Evolutionary conservation across 805 yeast genomes (phyloP), one percentile per base, ranked within the genome.

Genomic region (Tetrapisispora phaffii): DNA sequence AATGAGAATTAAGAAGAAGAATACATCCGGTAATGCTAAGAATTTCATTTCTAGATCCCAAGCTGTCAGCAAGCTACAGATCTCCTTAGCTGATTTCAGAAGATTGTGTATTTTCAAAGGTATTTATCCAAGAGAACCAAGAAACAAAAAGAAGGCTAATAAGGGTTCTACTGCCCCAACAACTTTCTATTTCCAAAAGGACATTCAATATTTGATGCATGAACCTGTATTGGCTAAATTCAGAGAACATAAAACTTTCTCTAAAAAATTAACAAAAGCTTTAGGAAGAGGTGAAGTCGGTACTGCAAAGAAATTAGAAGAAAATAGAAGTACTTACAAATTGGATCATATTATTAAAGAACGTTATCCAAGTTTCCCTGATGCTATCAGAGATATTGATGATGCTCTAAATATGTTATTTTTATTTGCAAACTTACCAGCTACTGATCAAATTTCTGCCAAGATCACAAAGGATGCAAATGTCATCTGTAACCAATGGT

Each of bases 41-140:
- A 85, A 87, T 67, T 93, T 82, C 68, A 75, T 93, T 61, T 89
- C 97, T 39, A 78, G 98, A 68, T 82, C 96, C 0, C 96, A 87
- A 65, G 98, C 98, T 5, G 82, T 93, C 41, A 81, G 82, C 67
- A 87, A 82, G 63, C 72, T 93, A 50, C 98, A 93, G 68, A 83
- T 93, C 24, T 84, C 97, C 2, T 73, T 93, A 41, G 97, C 97
- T 12, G 98, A 93, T 69, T 93, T 93, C 77, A 80, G 96, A 70
- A 80, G 98, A 60, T 75, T 93, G 61, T 93, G 98, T 75, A 93
- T 93, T 63, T 87, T 93, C 75, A 93, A 93, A 67, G 98, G 98
- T 43, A 89, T 93, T 52, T 93, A 87, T 63, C 98, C 98, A 44
- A 79, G 98, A 64, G 97, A 88, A 62, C 97, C 97, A 39, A 74